Evolutionary conservation across 192 early-diverging fungal genomes (phyloP), one percentile per base, ranked within the genome.

Genomic region (Coemansia umbellata): DNA sequence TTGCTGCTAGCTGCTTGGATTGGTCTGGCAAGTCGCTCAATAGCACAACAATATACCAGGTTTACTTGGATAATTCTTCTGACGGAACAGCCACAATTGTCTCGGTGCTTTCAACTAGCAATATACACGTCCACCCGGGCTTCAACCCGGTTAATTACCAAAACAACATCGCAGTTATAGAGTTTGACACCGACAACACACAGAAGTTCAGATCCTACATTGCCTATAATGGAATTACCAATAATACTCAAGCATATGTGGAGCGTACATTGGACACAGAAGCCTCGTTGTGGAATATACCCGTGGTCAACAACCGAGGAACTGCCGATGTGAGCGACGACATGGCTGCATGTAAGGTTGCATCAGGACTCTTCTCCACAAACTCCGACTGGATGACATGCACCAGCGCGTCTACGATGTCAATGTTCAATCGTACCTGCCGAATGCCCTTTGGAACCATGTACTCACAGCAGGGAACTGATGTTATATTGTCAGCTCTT

Each of bases 1-100:
- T 61, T 22, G 45, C 71, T 1, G 71, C 71, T 19, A 67, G 63
- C 31, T 74, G 71, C 50, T 39, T 74, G 2, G 22, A 45, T 7
- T 24, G n/a, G n/a, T 45, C 43, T 28, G 43, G 43, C 10, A 15
- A 15, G 23, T 21, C 23, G 5, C 35, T 65, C 3, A 37, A 53
- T 43, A 17, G n/a, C 2, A 42, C 26, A 26, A 57, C 47, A 23
- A 41, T 21, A 3, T 72, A 72, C 37, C 42, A 60, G 13, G 44
- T 66, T 1, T 52, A 47, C 30, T 51, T 69, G 39, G 54, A 60
- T 31, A 30, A 31, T 19, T 27, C 23, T 8, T 43, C 37, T 31
- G n/a, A 41, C 15, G 57, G 57, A 14, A 22, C 23, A 11, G 17
- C 17, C 3, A 37, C 52, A 0, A 15, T 51, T 0, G 17, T 26